Evolutionary conservation across 768 basidiomycete species (phyloP).

Genomic region (Lactarius quietus): DNA sequence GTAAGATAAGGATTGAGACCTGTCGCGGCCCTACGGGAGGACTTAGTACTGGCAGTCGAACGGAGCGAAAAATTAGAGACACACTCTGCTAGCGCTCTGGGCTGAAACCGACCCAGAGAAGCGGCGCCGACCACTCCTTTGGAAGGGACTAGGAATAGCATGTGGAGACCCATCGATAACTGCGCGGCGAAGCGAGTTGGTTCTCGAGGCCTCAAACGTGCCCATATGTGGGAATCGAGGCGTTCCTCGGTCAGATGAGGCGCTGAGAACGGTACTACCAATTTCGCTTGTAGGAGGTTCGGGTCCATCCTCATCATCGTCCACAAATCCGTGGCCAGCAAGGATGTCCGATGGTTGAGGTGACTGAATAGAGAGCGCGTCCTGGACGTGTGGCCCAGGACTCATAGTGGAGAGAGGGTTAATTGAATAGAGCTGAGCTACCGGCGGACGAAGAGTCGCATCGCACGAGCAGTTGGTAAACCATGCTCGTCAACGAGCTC

Average conservation of each 20-base stretch:
- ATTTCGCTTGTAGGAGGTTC: slow-evolving; percentile 25
- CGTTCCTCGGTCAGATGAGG: slow-evolving; percentile 23
- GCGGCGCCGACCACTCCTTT: slow-evolving; percentile 19
- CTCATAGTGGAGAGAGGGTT: slow-evolving; percentile 75
- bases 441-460: slow-evolving; percentile 69
- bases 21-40: slow-evolving; percentile 32
- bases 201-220: slow-evolving; percentile 17
- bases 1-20: slow-evolving; percentile 32
- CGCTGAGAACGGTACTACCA: slow-evolving; percentile 21
- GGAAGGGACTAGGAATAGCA: slow-evolving; percentile 25
- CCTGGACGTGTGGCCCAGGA: slow-evolving; percentile 42
- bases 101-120: slow-evolving; percentile 22
- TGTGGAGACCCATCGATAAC: slow-evolving; percentile 26
- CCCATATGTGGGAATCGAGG: slow-evolving; percentile 25
- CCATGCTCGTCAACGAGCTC: slow-evolving; percentile 76
- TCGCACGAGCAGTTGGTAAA: slow-evolving; percentile 70
- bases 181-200: slow-evolving; percentile 17
- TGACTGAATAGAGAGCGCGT: slow-evolving; percentile 34
- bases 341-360: slow-evolving; percentile 69
- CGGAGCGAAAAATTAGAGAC: slow-evolving; percentile 6
- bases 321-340: slow-evolving; percentile 46
- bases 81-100: slow-evolving; percentile 18
- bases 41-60: slow-evolving; percentile 10
- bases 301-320: slow-evolving; percentile 23
- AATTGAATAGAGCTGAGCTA: slow-evolving; percentile 51